Conservation (phyloP, 176 grass and related monocot species). For the Zea luxurians region DNA sequence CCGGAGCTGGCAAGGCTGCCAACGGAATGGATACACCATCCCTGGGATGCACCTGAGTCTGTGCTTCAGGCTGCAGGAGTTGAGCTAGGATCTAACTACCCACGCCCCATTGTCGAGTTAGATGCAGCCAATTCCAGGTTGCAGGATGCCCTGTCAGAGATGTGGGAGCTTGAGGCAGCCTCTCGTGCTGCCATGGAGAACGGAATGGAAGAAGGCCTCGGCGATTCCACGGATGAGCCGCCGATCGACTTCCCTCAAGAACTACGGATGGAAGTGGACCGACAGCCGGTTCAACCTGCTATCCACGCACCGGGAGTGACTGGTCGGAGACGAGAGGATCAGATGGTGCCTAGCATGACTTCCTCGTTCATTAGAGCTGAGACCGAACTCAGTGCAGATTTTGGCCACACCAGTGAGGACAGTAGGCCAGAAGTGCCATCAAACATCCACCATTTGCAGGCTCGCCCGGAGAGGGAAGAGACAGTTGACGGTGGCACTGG, state of each 20-base stretch:
- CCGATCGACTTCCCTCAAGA: slow-evolving; percentile 65
- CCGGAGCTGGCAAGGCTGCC: slow-evolving; percentile 89
- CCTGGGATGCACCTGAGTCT: slow-evolving; percentile 84
- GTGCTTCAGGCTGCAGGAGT: slow-evolving; percentile 91
- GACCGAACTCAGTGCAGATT: slow-evolving; percentile 67
- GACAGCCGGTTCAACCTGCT: slow-evolving; percentile 27
- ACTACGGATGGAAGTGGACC: slow-evolving; percentile 78
- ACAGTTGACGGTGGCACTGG: slow-evolving; percentile 11
- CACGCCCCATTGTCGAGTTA: slow-evolving; percentile 72
- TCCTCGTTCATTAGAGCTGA: slow-evolving; percentile 72
- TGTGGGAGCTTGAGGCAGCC: slow-evolving; percentile 91
- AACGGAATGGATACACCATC: slow-evolving; percentile 99
- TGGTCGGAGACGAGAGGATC: slow-evolving; percentile 59
- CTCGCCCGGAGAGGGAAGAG: slow-evolving; percentile 40
- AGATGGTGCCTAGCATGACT: slow-evolving; percentile 96
- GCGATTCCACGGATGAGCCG: slow-evolving; percentile 80
- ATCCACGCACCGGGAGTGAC: slow-evolving; percentile 25
- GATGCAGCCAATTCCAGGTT: slow-evolving; percentile 74
- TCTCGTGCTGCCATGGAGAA: slow-evolving; percentile 82
- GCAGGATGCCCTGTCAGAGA: slow-evolving; percentile 70
- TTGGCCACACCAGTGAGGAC: slow-evolving; percentile 49
- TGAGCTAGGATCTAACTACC: slow-evolving; percentile 97
- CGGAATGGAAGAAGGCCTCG: slow-evolving; percentile 93
- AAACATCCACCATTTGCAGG: slow-evolving; percentile 40
- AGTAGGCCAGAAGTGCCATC: slow-evolving; percentile 74